Conservation (phyloP, 2,329 filamentous ascomycete genomes). For the Neonectria sp. region DNA sequence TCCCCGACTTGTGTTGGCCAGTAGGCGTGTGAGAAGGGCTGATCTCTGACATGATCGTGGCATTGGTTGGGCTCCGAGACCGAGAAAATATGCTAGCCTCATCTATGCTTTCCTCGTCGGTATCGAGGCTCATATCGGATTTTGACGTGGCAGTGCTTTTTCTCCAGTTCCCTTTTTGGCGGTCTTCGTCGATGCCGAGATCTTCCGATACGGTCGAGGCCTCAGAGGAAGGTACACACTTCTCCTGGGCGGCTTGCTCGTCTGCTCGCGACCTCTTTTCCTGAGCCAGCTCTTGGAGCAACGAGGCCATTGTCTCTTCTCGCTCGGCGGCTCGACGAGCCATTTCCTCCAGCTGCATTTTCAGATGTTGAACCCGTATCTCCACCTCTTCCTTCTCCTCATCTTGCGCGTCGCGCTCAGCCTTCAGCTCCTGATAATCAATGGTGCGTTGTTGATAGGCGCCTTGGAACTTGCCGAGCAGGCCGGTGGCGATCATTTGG, state of each 20-base stretch:
- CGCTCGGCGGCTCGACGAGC: constrained; percentile 67
- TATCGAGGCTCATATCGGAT: constrained; percentile 61
- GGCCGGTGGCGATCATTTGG: constrained; percentile 69
- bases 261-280: constrained; percentile 65
- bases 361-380: constrained; percentile 67
- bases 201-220: constrained; percentile 66
- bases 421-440: constrained; percentile 65
- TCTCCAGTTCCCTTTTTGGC: constrained; percentile 59
- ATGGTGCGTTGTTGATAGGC: constrained; percentile 70
- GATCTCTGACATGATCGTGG: constrained; percentile 55
- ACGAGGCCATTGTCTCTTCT: constrained; percentile 64
- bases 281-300: constrained; percentile 65
- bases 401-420: constrained; percentile 66
- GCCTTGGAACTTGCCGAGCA: constrained; percentile 70
- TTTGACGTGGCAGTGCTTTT: constrained; percentile 61
- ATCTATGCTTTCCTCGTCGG: constrained; percentile 67
- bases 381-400: constrained; percentile 72
- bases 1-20: constrained; percentile 42
- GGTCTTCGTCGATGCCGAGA: constrained; percentile 68
- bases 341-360: constrained; percentile 73
- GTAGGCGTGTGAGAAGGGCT: constrained; percentile 41
- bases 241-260: constrained; percentile 52
- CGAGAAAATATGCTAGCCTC: constrained; percentile 73
- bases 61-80: constrained; percentile 69
- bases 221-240: constrained; percentile 50